Base-by-base conservation (phyloP, 108 stramenopile genomes). In the Parietichytrium sp. region DNA sequence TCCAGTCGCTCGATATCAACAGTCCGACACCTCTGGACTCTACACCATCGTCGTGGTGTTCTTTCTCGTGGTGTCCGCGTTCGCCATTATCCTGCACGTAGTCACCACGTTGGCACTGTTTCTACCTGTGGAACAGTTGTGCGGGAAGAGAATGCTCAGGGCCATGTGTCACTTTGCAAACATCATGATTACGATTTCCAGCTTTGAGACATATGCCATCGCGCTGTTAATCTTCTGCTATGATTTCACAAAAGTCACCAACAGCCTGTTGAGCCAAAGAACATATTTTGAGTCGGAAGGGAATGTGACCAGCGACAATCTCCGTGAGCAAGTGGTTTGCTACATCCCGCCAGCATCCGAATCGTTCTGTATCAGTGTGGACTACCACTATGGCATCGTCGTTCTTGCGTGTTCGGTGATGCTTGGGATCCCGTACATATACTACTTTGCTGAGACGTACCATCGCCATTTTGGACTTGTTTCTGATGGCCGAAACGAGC, bases 381-480 rank as follows among this genome's bases (percentile, higher is more conserved):
- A 1, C 0, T 1, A 42, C 10, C 20, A 72, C 23, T 12, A 36
- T 25, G 61, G 38, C 8, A 72, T 72, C 20, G 33, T 72, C 13
- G 61, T 72, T 6, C 38, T 42, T 0, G 61, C 13, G 20, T n/a
- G n/a, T n/a, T n/a, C n/a, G n/a, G n/a, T n/a, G n/a, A n/a, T n/a
- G n/a, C 18, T 72, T 16, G 45, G 45, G 15, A 72, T 72, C 45
- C 61, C 61, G 6, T 72, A 33, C 20, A 16, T 72, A 42, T 72
- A 72, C 61, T 72, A 72, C 20, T 72, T 72, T 72, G 36, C 61
- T 47, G 61, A 72, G 33, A 72, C 61, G 23, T 72, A 72, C 20
- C 61, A 72, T 72, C 61, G 61, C 1, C 61, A 72, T 25, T 72
- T 72, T 72, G 61, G 61, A 15, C 42, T 72, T 23, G 61, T 72